Evolutionary conservation across 208 protist genomes (phyloP), one percentile per base, ranked within the genome.

Genomic region (Acanthamoeba castellanii): DNA sequence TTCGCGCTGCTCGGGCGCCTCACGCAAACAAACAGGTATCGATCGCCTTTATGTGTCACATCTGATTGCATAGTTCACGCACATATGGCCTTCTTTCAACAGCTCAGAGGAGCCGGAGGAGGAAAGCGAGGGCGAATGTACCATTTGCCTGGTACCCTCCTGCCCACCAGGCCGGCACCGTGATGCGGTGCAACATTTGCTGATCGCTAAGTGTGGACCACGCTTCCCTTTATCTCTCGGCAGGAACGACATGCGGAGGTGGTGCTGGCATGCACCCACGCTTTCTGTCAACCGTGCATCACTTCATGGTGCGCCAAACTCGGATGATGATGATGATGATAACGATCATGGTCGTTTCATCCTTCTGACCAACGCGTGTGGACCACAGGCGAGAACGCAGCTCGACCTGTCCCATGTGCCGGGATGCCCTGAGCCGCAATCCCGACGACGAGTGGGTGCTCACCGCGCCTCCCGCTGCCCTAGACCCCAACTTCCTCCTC

Each of bases 371-470:
- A 13, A 55, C 50, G 50, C 8, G 8, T 5, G 5, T 55, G 50
- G 50, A 13, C 13, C 13, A 13, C 72, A 81, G 72, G 72, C 72
- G 42, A 13, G 72, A 81, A n/a, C 72, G 72, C 8, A 81, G 72
- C 22, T n/a, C 72, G 2, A 81, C 72, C 20, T 81, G 72, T 25
- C 72, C 72, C 37, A 81, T 81, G 72, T 81, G 72, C 22, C 72
- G 72, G 6, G 72, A 81, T 34, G 30, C 34, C 14, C 72, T 81
- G 13, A 81, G 72, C 42, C n/a, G 72, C 42, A 81, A 81, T 81
- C 42, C 72, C 34, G 72, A 81, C 22, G 72, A 81, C 22, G 72
- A 81, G 72, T 81, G 72, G 72, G 72, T 81, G 18, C 34, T 81
- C 11, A 81, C 72, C 42, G 72, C 72, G 7, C 72, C 72, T 13